Evolutionary conservation across 2,329 filamentous ascomycete species (phyloP).

Genomic region (Penicillium sp.): DNA sequence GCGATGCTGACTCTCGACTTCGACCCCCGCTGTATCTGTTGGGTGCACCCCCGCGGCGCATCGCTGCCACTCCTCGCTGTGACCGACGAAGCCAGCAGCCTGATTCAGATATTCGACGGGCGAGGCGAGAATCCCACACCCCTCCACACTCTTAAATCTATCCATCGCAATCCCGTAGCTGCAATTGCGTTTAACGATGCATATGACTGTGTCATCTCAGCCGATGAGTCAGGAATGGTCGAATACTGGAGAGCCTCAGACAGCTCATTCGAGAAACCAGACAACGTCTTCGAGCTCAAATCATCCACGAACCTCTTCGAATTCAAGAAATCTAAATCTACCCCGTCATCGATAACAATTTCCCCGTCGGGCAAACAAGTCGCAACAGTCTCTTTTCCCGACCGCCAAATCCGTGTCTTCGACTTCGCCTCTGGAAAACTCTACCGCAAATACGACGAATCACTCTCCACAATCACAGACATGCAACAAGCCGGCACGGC

Average conservation of each 20-base stretch:
- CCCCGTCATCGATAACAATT: slow-evolving; percentile 79
- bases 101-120: slow-evolving; percentile 86
- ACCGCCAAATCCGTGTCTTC: slow-evolving; percentile 90
- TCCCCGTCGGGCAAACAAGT: slow-evolving; percentile 87
- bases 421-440: slow-evolving; percentile 90
- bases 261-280: slow-evolving; percentile 84
- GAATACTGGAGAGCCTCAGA: slow-evolving; percentile 88
- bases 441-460: slow-evolving; percentile 93
- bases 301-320: slow-evolving; percentile 93
- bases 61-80: slow-evolving; percentile 85
- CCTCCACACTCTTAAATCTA: slow-evolving; percentile 74
- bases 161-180: slow-evolving; percentile 83
- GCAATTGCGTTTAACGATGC: slow-evolving; percentile 87
- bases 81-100: slow-evolving; percentile 72
- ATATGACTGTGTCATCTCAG: slow-evolving; percentile 89
- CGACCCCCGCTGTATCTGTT: slow-evolving; percentile 80
- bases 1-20: slow-evolving; percentile 80
- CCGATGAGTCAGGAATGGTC: slow-evolving; percentile 88
- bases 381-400: slow-evolving; percentile 87
- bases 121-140: slow-evolving; percentile 78
- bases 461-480: slow-evolving; percentile 81
- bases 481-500: slow-evolving; percentile 96
- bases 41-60: slow-evolving; percentile 87
- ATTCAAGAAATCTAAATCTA: slow-evolving; percentile 92
- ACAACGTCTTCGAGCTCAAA: slow-evolving; percentile 90